Evolutionary conservation across 2,329 filamentous ascomycete species (phyloP), one percentile per base, ranked within the genome.

Genomic region (Cercospora beticola): DNA sequence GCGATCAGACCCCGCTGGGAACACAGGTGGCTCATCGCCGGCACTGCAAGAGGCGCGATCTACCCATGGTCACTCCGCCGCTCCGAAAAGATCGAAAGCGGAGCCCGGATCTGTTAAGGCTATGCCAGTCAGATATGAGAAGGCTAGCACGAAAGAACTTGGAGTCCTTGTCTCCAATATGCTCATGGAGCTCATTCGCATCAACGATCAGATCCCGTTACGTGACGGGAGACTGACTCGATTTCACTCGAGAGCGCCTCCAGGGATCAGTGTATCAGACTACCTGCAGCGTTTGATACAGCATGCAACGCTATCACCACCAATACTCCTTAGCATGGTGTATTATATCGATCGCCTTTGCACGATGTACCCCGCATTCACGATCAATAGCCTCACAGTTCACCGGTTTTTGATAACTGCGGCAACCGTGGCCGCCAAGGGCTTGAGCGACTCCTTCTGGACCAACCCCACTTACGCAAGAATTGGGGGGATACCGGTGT

Each of bases 281-380:
- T 99, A 99, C 78, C 86, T 99, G 40, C 92, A 95, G 76, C 90
- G 95, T 71, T 85, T 99, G 67, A 95, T 96, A 26, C 93, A 93
- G 68, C 95, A 99, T 79, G 95, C 95, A 28, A 97, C 94, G 0
- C 86, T 99, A 3, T 93, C 93, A 6, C 94, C 95, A 12, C 94
- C 95, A 0, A 90, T 99, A 62, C 86, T 99, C n/a, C 87, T 99
- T 40, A 95, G 94, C 74, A 98, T 99, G 93, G 95, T 99, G 67
- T 99, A 96, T 78, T 99, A 98, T 77, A 98, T 99, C 76, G 95
- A 99, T 81, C 90, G 93, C 33, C 86, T 99, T 23, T 99, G 94
- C 80, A 90, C 92, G 10, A 85, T 97, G 68, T 99, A 97, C 78
- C 91, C 92, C 3, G 92, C 94, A 58, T 99, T 99, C 79, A 97